These are phyloP conservation scores for Ceratobasidium sp. DNA, from an alignment of 1,284 basidiomycete genomes.

Conservation along the genomic window DNA sequence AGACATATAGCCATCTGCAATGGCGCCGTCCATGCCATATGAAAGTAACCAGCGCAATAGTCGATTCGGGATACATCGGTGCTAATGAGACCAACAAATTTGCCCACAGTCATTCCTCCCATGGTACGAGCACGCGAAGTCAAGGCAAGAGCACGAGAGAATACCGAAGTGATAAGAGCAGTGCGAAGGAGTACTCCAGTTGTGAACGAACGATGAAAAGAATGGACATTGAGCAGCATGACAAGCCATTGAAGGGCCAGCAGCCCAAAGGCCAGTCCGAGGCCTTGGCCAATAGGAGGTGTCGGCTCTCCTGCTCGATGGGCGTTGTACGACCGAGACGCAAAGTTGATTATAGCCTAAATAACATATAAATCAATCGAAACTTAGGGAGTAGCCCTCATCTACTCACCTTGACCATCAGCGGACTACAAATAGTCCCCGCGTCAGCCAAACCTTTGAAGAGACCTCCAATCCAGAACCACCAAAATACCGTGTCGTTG, in stretches of 20 bases:
- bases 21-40: constrained; percentile 79
- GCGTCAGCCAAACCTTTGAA: constrained; percentile 79
- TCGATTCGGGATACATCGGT: constrained; percentile 92
- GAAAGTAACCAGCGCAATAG: constrained; percentile 82
- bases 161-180: constrained; percentile 76
- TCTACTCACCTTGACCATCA: constrained; percentile 76
- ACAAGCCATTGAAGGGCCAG: constrained; percentile 72
- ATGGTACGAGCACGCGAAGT: constrained; percentile 82
- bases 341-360: constrained; percentile 79
- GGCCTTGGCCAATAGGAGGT: constrained; percentile 72
- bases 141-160: constrained; percentile 74
- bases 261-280: constrained; percentile 79
- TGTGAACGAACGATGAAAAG: constrained; percentile 75
- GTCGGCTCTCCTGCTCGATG: constrained; percentile 56
- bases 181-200: constrained; percentile 74
- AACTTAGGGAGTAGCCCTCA: not conserved
- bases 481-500: constrained; percentile 81
- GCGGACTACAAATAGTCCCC: constrained; percentile 74
- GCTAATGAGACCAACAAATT: constrained; percentile 90
- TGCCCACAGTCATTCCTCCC: constrained; percentile 73
- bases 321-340: constrained; percentile 66
- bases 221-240: constrained; percentile 79
- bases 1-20: constrained; percentile 77
- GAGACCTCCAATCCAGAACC: constrained; percentile 82
- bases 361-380: not conserved